phyloP scores from a whole-genome alignment of 2,329 filamentous ascomycete genomes.

The Trichoderma citrinoviride region DNA sequence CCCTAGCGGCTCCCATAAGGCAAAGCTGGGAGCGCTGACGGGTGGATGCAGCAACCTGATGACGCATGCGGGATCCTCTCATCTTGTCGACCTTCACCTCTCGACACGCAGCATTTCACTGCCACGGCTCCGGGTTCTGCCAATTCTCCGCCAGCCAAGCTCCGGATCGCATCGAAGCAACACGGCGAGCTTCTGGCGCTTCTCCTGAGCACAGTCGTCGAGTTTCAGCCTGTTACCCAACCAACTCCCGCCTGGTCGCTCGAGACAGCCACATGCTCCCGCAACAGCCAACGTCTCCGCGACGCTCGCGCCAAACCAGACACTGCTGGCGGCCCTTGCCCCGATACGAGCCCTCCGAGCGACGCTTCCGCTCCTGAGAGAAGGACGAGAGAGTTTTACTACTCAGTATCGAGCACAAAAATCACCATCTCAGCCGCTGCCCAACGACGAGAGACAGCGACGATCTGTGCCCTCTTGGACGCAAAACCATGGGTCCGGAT shows the following conservation, averaged over 20 bases:
- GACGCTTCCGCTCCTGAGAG: conserved; percentile 31
- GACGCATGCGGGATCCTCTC: conserved; percentile 2
- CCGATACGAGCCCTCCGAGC: conserved; percentile 28
- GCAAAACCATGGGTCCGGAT: conserved; percentile 42
- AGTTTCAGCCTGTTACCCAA: too few species aligned
- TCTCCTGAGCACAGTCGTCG: too few species aligned
- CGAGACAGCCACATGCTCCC: conserved; percentile 30
- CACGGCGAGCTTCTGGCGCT: too few species aligned
- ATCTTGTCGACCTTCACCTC: background rate
- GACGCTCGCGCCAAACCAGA: conserved; percentile 27
- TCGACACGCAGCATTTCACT: background rate
- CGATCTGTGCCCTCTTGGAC: conserved; percentile 4
- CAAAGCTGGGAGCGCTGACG: background rate
- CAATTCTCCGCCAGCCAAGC: background rate
- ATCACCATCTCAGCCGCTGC: conserved; percentile 33
- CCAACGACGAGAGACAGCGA: conserved; percentile 29
- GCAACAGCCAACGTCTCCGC: conserved; percentile 12
- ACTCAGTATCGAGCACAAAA: conserved; percentile 22
- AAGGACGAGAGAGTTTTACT: background rate
- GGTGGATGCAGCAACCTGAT: background rate
- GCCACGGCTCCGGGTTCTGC: conserved; percentile 1
- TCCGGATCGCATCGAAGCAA: conserved; percentile 2
- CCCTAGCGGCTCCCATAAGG: conserved; percentile 14
- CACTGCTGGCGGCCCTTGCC: conserved; percentile 29
- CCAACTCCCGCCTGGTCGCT: conserved; percentile 17